phyloP scores from a whole-genome alignment of 495 filamentous ascomycete species.

The Xylaria curta region DNA sequence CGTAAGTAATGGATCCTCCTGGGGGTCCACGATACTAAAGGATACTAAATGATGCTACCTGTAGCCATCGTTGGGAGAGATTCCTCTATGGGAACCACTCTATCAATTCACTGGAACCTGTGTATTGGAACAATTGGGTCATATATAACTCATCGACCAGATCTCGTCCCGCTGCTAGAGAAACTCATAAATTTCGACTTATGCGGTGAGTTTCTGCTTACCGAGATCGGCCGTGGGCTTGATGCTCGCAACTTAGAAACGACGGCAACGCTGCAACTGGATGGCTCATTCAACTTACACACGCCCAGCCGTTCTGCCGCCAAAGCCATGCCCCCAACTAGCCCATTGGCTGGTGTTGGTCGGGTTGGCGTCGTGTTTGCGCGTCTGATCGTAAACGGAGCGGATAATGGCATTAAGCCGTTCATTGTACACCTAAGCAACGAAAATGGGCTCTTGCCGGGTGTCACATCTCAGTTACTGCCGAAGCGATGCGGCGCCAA shows the following conservation, averaged over 20 bases:
- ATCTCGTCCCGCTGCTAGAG: slow-evolving; percentile 37
- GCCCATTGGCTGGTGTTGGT: slow-evolving; percentile 38
- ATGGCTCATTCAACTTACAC: slow-evolving; percentile 46
- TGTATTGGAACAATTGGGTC: slow-evolving; percentile 46
- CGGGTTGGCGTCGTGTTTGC: slow-evolving; percentile 45
- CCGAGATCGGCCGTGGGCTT: slow-evolving; percentile 47
- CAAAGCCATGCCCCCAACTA: slow-evolving; percentile 47
- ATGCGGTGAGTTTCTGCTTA: slow-evolving; percentile 46
- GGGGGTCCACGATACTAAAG: not conserved
- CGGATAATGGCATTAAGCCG: slow-evolving; percentile 42
- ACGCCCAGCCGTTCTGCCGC: slow-evolving; percentile 38
- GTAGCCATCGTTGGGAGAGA: slow-evolving; percentile 24
- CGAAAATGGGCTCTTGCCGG: slow-evolving; percentile 41
- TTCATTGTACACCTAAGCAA: slow-evolving; percentile 45
- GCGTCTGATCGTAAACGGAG: slow-evolving; percentile 38
- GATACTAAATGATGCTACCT: not conserved
- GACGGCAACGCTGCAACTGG: slow-evolving; percentile 41
- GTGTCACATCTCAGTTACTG: slow-evolving; percentile 40
- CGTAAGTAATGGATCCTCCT: slow-evolving; percentile 7
- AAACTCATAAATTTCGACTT: slow-evolving; percentile 39
- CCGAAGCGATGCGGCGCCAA: slow-evolving; percentile 39
- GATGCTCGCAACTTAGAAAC: slow-evolving; percentile 50
- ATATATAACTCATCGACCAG: slow-evolving; percentile 36
- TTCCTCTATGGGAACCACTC: slow-evolving; percentile 31
- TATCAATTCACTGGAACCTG: slow-evolving; percentile 47